Base-by-base conservation (phyloP, 257 asterid species). In the Lantana camara region DNA sequence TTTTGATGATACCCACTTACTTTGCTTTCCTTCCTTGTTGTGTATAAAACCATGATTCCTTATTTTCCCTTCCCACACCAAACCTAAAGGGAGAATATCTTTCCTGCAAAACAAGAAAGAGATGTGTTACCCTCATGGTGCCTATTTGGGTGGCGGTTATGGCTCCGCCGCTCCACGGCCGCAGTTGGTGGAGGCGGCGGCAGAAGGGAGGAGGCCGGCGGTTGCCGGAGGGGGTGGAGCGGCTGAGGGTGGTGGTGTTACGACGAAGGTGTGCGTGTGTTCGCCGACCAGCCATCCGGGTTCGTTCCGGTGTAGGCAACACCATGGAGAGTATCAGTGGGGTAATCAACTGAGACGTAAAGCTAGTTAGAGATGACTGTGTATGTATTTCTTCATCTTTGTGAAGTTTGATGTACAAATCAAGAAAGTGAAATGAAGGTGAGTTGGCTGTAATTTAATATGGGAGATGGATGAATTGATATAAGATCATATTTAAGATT, bases 271-370 rank as follows among this genome's bases (percentile, higher is more conserved):
- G 16, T 78, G 83, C 37, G 53, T 78, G 14, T 78, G 83, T 48
- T 78, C 83, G 16, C 84, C 84, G 23, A 79, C 84, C 5, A 50
- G 57, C 49, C 84, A 79, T 34, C 84, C 81, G 8, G 84, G 84
- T 20, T 79, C 81, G 16, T 79, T 79, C 71, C 32, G 81, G 81
- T 79, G 84, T 30, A 67, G 84, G 76, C 78, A 71, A 24, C 84
- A 79, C 67, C 84, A 71, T 50, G 68, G 81, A 55, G 74, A 75
- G 29, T 79, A 79, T 46, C 78, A 72, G 66, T 79, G 84, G 84
- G 69, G 69, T 53, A 63, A 52, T 20, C 58, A 75, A 48, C 17
- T 61, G 15, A 67, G 73, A 53, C n/a, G 42, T 23, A 76, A 29
- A 71, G 60, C 71, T 42, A 74, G 66, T 38, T 65, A 70, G 73